Percentiles rank a stretch among this genome's conserved stretches.
phyloP scores from a whole-genome alignment of 2,329 filamentous ascomycete species.

The Huntiella omanensis region DNA sequence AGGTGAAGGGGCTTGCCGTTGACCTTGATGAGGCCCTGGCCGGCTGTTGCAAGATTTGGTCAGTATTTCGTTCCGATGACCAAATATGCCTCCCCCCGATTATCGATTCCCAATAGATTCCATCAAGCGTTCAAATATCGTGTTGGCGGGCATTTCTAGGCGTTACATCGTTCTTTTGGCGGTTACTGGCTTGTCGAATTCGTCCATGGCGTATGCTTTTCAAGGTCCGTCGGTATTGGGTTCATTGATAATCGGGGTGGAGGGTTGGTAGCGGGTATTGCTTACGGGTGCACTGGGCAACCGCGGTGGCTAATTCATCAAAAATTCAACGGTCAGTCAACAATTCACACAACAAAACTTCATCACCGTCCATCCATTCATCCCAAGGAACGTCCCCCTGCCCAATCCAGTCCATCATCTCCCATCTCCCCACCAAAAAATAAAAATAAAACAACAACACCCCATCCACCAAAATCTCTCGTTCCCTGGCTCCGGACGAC shows the following conservation, averaged over 20 bases:
- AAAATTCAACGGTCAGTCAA: slow-evolving; percentile 2
- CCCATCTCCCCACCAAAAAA: background rate
- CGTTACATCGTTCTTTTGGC: background rate
- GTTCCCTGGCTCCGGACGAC: background rate
- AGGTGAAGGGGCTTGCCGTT: slow-evolving; percentile 92
- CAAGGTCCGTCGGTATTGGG: background rate
- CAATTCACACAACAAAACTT: background rate
- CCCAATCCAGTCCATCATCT: background rate
- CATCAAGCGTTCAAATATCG: background rate
- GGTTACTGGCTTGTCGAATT: background rate
- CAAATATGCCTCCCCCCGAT: background rate
- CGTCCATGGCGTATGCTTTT: background rate
- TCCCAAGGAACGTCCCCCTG: background rate
- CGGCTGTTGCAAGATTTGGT: slow-evolving; percentile 17
- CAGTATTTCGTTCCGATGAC: slow-evolving; percentile 5
- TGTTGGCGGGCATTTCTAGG: background rate
- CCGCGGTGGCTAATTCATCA: slow-evolving; percentile 40
- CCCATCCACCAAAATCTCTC: too few relatives aligned
- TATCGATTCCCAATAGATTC: background rate
- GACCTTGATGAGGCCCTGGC: slow-evolving; percentile 78
- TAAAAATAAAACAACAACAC: too few relatives aligned
- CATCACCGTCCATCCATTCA: background rate
- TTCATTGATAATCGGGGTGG: background rate
- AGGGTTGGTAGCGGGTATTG: slow-evolving; percentile 1
- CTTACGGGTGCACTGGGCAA: slow-evolving; percentile 70